Evolutionary conservation across 768 basidiomycete species (phyloP), one percentile per base, ranked within the genome.

Genomic region (Kwoniella mangroviensis): DNA sequence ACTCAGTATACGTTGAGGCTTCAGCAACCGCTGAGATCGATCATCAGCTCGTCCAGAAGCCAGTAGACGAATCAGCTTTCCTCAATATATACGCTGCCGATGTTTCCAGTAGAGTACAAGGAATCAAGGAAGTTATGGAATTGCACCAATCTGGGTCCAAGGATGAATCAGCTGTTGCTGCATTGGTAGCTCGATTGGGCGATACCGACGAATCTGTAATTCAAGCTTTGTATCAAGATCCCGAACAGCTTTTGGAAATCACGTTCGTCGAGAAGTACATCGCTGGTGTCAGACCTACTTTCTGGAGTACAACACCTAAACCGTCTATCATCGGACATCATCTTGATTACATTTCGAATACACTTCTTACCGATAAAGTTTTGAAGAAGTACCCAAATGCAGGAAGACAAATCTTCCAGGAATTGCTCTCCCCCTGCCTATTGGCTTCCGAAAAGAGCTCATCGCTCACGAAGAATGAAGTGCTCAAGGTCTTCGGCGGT

Each of bases 131-230:
- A 72, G 56, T 68, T n/a, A 21, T 59, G 58, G 34, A 73, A 69
- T 66, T 45, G n/a, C 51, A 34, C 3, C 41, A 54, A n/a, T 41
- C 56, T 19, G 61, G 53, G 10, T 24, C 24, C 6, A 68, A 72
- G n/a, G 26, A 57, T 13, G 57, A 68, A 7, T 79, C 89, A 2
- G 83, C 90, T 21, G 85, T 85, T n/a, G 86, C 87, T 2, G 89
- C 90, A 0, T 83, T 98, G 4, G 79, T 90, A 40, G 87, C 89
- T 15, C 89, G 92, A 1, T 83, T 92, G 3, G 86, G 89, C 60
- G 94, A 96, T 74, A 85, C 86, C 7, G 86, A 89, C 34, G 69
- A 84, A 1, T 75, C 83, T 2, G 90, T 97, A 28, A 81, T 94
- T 13, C 86, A 90, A 55, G 87, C 86, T 0, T 84, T 97, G 10